A percentile compares a stretch with the other conserved stretches of the same genome.
Conservation (phyloP, 2,329 filamentous ascomycete species). For the Fusarium torulosum region DNA sequence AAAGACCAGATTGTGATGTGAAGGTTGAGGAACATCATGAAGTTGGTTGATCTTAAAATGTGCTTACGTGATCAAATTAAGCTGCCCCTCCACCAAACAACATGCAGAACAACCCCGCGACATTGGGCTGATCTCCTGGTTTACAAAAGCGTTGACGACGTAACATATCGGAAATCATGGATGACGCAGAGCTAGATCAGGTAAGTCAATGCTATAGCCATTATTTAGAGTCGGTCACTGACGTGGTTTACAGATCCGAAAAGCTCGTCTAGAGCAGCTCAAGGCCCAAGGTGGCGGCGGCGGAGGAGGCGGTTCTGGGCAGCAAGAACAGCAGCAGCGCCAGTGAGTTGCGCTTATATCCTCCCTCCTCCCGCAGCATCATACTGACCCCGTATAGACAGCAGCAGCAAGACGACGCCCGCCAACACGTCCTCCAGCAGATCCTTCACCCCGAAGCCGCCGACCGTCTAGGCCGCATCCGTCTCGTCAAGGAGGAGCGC, state of each 20-base stretch:
- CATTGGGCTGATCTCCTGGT: conserved; percentile 38
- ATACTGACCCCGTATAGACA: conserved; percentile 42
- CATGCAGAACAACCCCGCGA: conserved; percentile 37
- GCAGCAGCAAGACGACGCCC: conserved; percentile 74
- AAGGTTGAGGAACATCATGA: background rate
- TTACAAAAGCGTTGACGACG: conserved; percentile 21
- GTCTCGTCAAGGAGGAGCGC: conserved; percentile 92
- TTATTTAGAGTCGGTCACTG: background rate
- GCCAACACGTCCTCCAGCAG: conserved; percentile 83
- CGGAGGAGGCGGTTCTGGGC: conserved; percentile 56
- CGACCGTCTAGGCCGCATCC: conserved; percentile 92
- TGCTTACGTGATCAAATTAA: conserved; percentile 37
- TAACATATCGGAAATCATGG: conserved; percentile 51
- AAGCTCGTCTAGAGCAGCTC: conserved; percentile 92
- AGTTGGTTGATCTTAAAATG: background rate
- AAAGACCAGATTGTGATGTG: background rate
- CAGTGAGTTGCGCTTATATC: conserved; percentile 45
- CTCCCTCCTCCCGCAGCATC: too few relatives aligned
- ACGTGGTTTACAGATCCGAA: conserved; percentile 75
- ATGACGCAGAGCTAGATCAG: conserved; percentile 60
- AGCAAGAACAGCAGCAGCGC: conserved; percentile 72
- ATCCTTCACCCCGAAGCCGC: conserved; percentile 95
- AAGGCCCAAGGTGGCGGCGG: conserved; percentile 75
- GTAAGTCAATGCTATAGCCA: conserved; percentile 38
- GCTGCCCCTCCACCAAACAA: conserved; percentile 45